phyloP scores from a whole-genome alignment of 768 basidiomycete genomes.

The Butyriboletus loyo region DNA sequence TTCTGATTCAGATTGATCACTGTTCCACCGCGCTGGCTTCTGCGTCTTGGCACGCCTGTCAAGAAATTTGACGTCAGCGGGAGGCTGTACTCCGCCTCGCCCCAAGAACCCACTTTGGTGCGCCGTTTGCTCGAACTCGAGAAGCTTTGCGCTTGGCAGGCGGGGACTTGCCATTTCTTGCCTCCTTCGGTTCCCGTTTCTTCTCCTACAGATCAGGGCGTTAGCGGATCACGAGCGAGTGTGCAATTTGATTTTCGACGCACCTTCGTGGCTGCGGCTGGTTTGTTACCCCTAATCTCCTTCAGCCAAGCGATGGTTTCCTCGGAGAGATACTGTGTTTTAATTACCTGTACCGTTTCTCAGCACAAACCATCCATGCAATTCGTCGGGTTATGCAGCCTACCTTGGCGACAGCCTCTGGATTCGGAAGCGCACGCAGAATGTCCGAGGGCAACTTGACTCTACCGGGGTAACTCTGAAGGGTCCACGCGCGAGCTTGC shows the following conservation, averaged over 20 bases:
- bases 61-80: conserved; percentile 6
- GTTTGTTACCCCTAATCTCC: conserved; percentile 42
- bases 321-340: conserved; percentile 65
- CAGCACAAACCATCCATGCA: not conserved
- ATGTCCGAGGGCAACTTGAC: conserved; percentile 81
- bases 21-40: conserved; percentile 29
- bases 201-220: conserved; percentile 32
- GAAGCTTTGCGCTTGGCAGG: conserved; percentile 54
- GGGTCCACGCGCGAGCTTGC: conserved; percentile 63
- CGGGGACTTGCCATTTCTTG: conserved; percentile 49
- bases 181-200: conserved; percentile 36
- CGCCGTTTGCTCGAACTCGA: conserved; percentile 27
- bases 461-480: conserved; percentile 79
- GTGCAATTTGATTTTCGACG: conserved; percentile 5
- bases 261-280: conserved; percentile 29
- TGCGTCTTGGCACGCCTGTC: conserved; percentile 29
- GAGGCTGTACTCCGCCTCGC: not conserved
- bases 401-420: conserved; percentile 66
- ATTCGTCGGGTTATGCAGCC: not conserved
- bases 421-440: conserved; percentile 63
- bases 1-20: conserved; percentile 32
- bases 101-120: conserved; percentile 21
- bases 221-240: conserved; percentile 4
- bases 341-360: conserved; percentile 50
- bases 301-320: conserved; percentile 56